These are phyloP conservation scores for Mycena indigotica DNA, from an alignment of 768 basidiomycete genomes.

Conservation along the genomic window DNA sequence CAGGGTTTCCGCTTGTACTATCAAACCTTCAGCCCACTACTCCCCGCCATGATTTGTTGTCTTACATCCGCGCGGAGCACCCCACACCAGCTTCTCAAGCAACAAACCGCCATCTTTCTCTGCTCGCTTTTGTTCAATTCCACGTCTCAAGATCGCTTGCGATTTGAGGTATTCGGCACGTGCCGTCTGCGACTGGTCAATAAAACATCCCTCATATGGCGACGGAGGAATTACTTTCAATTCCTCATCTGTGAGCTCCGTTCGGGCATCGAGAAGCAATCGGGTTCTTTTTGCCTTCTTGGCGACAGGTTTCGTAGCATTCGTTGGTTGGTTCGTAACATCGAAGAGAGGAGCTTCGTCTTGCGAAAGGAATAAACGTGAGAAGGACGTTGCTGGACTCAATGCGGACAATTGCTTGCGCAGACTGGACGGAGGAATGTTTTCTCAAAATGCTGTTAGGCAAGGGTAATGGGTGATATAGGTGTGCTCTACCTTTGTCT, in stretches of 20 bases:
- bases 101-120: slow-evolving; percentile 58
- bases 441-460: slow-evolving; percentile 19
- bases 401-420: slow-evolving; percentile 8
- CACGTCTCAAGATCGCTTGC: slow-evolving; percentile 57
- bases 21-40: slow-evolving; percentile 1
- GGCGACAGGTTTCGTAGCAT: slow-evolving; percentile 16
- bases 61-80: slow-evolving; percentile 66
- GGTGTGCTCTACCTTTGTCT: slow-evolving; percentile 21
- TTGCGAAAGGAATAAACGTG: slow-evolving; percentile 44
- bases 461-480: background rate
- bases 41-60: too few species aligned
- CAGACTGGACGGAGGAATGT: slow-evolving; percentile 17
- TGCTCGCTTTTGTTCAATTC: slow-evolving; percentile 50
- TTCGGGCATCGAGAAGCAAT: slow-evolving; percentile 68
- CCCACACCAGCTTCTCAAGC: slow-evolving; percentile 68
- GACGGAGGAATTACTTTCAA: slow-evolving; percentile 61
- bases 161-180: slow-evolving; percentile 67
- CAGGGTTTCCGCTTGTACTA: slow-evolving; percentile 69
- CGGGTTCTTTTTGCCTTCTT: slow-evolving; percentile 53
- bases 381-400: slow-evolving; percentile 43
- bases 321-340: slow-evolving; percentile 30
- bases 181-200: slow-evolving; percentile 45
- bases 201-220: background rate
- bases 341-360: slow-evolving; percentile 34
- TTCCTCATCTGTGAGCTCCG: slow-evolving; percentile 82